Conservation (phyloP, 106 monocot genomes). For the Triglochin maritima region DNA sequence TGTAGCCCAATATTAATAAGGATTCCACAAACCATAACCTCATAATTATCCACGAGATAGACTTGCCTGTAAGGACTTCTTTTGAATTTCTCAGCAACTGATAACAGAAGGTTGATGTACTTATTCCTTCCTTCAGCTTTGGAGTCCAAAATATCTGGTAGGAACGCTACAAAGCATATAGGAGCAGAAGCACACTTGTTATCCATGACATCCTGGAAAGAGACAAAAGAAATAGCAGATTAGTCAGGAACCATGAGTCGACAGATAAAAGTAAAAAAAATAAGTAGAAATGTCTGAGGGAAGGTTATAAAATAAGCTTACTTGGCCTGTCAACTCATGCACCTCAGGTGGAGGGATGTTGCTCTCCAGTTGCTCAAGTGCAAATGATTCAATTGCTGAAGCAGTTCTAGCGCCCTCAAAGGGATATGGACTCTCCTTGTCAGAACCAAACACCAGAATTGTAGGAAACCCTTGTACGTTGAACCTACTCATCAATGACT, state of each 20-base stretch:
- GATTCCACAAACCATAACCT: no score
- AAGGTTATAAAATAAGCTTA: constrained; percentile 21
- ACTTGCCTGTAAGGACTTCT: constrained; percentile 87
- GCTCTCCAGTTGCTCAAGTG: constrained; percentile 70
- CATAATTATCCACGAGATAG: no score
- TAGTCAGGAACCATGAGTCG: no score
- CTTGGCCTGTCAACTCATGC: constrained; percentile 61
- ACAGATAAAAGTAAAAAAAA: background rate
- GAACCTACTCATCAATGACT: constrained; percentile 99
- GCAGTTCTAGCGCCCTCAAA: constrained; percentile 79
- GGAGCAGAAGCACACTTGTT: constrained; percentile 81
- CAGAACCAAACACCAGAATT: constrained; percentile 88
- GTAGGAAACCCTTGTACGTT: constrained; percentile 98
- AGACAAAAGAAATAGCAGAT: background rate
- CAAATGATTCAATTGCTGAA: constrained; percentile 84
- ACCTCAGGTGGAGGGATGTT: constrained; percentile 74
- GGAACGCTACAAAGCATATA: constrained; percentile 93
- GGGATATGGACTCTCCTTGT: constrained; percentile 72
- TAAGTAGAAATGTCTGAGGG: background rate
- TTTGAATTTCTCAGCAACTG: constrained; percentile 84
- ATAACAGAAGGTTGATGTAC: constrained; percentile 61
- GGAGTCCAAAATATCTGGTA: constrained; percentile 96
- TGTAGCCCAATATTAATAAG: no score
- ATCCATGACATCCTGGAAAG: constrained; percentile 77
- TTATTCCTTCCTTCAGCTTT: constrained; percentile 97